Evolutionary conservation across 2,329 filamentous ascomycete species (phyloP).

Genomic region (Penicillium sp.): DNA sequence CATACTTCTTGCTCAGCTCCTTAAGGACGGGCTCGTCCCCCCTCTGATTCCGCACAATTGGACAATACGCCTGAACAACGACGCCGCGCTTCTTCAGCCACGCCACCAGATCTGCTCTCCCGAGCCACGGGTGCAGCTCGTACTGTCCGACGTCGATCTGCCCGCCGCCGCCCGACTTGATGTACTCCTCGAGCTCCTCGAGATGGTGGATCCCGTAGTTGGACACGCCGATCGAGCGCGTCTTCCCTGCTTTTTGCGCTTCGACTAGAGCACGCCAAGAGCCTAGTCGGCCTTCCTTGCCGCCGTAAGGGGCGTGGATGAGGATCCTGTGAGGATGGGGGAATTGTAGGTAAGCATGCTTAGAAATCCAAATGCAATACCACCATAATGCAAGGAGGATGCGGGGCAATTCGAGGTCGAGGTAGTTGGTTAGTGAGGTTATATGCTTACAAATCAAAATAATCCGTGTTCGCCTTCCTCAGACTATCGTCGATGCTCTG

Average conservation of each 20-base stretch:
- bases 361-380: neutral
- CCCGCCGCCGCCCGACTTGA: conserved; percentile 55
- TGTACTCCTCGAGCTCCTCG: conserved; percentile 47
- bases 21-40: conserved; percentile 60
- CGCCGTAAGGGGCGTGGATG: conserved; percentile 46
- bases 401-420: too few species aligned
- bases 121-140: conserved; percentile 88
- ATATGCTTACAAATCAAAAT: conserved; percentile 65
- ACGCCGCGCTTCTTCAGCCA: conserved; percentile 73
- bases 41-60: conserved; percentile 51
- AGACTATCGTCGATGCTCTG: conserved; percentile 68
- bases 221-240: conserved; percentile 48
- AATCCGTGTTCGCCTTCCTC: conserved; percentile 65
- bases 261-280: conserved; percentile 48
- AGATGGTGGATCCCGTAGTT: conserved; percentile 48
- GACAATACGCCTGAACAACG: conserved; percentile 62
- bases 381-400: too few species aligned
- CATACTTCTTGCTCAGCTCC: conserved; percentile 59
- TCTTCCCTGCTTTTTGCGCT: conserved; percentile 43
- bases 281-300: conserved; percentile 43
- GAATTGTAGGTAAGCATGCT: neutral
- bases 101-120: conserved; percentile 74
- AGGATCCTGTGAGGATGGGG: conserved; percentile 34
- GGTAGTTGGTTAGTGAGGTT: too few species aligned
- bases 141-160: conserved; percentile 83